Conservation (phyloP, 2,329 filamentous ascomycete genomes). For the Penicillium sp. region DNA sequence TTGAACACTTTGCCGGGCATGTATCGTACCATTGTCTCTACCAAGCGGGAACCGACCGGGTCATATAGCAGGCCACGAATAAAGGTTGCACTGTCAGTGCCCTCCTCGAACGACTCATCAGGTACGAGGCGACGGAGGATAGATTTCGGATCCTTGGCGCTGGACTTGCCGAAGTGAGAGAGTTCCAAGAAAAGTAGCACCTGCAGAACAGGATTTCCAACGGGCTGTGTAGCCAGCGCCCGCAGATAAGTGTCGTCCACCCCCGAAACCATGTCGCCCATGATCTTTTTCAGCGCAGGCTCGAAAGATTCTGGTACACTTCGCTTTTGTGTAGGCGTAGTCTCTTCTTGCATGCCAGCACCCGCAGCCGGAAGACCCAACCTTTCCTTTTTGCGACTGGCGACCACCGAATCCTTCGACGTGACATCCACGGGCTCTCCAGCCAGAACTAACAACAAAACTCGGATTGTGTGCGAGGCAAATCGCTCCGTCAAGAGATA, state of each 20-base stretch:
- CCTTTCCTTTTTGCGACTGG: slow-evolving; percentile 91
- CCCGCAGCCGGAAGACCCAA: slow-evolving; percentile 62
- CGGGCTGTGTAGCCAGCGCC: slow-evolving; percentile 81
- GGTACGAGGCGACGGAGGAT: slow-evolving; percentile 79
- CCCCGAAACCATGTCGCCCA: slow-evolving; percentile 71
- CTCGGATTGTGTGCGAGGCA: slow-evolving; percentile 86
- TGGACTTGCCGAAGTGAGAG: slow-evolving; percentile 67
- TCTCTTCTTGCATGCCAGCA: slow-evolving; percentile 53
- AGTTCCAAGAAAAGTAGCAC: slow-evolving; percentile 86
- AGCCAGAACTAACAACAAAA: slow-evolving; percentile 81
- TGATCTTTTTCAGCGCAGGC: slow-evolving; percentile 76
- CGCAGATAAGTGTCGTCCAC: slow-evolving; percentile 80
- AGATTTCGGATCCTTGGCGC: slow-evolving; percentile 64
- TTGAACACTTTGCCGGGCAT: slow-evolving; percentile 91
- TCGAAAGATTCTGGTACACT: slow-evolving; percentile 78
- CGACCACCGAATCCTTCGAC: slow-evolving; percentile 71
- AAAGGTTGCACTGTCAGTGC: slow-evolving; percentile 74
- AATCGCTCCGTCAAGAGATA: slow-evolving; percentile 85
- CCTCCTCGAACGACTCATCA: slow-evolving; percentile 73
- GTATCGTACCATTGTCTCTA: slow-evolving; percentile 81
- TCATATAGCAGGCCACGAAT: slow-evolving; percentile 88
- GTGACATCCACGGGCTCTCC: slow-evolving; percentile 75
- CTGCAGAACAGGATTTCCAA: slow-evolving; percentile 91
- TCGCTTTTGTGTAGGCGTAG: slow-evolving; percentile 47
- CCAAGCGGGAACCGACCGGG: slow-evolving; percentile 80